Evolutionary conservation across 306 rosid genomes (phyloP).

Genomic region (Ormosia emarginata): DNA sequence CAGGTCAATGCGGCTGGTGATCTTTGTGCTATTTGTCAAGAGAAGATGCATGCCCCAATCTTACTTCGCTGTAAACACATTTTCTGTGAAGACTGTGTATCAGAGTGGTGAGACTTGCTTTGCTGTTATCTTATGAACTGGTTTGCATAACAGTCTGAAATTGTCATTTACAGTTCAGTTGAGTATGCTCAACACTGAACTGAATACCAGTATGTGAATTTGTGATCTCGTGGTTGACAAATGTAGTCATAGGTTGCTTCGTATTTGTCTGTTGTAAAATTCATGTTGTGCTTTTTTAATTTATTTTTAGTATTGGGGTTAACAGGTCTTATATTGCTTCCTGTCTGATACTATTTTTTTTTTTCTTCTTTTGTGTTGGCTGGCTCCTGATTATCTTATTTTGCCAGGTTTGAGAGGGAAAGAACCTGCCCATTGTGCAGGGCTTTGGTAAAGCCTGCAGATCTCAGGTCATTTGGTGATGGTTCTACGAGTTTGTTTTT

Average conservation of each 20-base stretch:
- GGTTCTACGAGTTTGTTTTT: slow-evolving; percentile 91
- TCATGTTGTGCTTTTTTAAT: not conserved
- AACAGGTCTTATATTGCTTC: not conserved
- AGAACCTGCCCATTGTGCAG: slow-evolving; percentile 95
- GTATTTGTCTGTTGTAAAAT: not conserved
- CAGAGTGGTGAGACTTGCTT: slow-evolving; percentile 72
- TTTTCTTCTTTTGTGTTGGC: not conserved
- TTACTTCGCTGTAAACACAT: slow-evolving; percentile 93
- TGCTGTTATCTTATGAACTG: slow-evolving; percentile 3
- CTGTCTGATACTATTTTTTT: not conserved
- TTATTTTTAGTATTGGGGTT: not conserved
- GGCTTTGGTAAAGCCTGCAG: slow-evolving; percentile 95
- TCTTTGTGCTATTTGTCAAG: slow-evolving; percentile 98
- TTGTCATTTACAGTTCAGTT: not conserved
- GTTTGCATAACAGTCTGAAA: slow-evolving; percentile 7
- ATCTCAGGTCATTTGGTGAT: slow-evolving; percentile 90
- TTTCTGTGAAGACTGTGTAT: slow-evolving; percentile 97
- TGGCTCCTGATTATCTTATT: slow-evolving; percentile 12
- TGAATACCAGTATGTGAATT: not conserved
- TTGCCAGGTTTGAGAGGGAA: slow-evolving; percentile 95
- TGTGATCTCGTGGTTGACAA: not conserved
- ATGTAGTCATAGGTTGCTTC: not conserved
- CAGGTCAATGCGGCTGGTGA: slow-evolving; percentile 93
- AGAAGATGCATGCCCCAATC: slow-evolving; percentile 96
- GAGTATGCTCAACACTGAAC: not conserved